These are phyloP conservation scores for Paraphaeosphaeria sporulosa DNA, from an alignment of 2,329 filamentous ascomycete species.

Conservation along the genomic window DNA sequence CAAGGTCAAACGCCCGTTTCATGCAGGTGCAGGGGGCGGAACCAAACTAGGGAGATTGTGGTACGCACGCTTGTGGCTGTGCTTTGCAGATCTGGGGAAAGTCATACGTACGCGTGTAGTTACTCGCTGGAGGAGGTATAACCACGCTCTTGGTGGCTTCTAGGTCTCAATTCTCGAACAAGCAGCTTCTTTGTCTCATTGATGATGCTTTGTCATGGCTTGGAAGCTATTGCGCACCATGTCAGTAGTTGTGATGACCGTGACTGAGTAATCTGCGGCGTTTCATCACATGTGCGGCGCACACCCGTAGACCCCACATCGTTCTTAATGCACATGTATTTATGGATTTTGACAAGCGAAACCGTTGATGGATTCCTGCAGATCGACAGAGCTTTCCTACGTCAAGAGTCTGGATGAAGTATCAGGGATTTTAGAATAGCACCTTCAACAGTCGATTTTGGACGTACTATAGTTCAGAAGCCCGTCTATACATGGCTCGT, in stretches of 20 bases:
- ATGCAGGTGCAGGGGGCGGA: conserved; percentile 4
- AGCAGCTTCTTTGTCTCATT: background rate
- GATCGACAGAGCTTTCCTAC: background rate
- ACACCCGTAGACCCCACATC: background rate
- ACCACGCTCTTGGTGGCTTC: background rate
- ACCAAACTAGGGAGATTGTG: background rate
- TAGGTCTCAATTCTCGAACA: background rate
- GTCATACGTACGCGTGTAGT: background rate
- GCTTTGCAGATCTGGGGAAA: conserved; percentile 10
- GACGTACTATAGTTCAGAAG: too few relatives aligned
- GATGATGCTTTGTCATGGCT: background rate
- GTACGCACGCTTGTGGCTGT: conserved; percentile 10
- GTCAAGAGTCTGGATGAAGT: background rate
- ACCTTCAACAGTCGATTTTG: too few relatives aligned
- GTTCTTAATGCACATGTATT: background rate
- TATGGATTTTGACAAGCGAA: background rate
- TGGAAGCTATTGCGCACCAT: background rate
- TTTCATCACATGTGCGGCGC: background rate
- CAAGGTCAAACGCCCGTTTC: conserved; percentile 8
- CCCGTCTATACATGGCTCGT: too few relatives aligned
- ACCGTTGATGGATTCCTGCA: background rate
- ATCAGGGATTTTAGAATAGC: too few relatives aligned
- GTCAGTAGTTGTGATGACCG: background rate
- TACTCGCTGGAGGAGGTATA: background rate
- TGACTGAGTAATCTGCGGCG: background rate